These are phyloP conservation scores for Metschnikowia peoriensis DNA, from an alignment of 805 yeast genomes.

Conservation along the genomic window DNA sequence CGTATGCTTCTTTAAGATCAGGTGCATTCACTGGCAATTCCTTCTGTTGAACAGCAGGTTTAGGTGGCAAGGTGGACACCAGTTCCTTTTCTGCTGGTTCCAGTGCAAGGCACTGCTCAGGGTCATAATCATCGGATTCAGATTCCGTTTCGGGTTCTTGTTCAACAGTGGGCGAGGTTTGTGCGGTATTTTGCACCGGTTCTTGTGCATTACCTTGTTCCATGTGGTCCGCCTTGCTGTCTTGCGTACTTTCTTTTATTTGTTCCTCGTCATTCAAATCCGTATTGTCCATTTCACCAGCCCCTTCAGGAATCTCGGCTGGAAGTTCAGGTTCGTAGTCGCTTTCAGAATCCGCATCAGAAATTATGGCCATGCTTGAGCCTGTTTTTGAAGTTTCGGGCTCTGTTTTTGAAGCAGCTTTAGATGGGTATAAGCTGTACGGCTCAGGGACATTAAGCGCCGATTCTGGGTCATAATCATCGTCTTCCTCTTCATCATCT, in stretches of 20 bases:
- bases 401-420: not conserved
- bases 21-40: constrained; percentile 5
- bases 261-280: constrained; percentile 1
- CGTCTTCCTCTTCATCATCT: not conserved
- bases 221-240: constrained; percentile 1
- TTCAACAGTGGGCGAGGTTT: too few relatives aligned
- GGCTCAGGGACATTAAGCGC: not conserved
- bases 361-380: not conserved
- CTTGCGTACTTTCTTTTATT: too few relatives aligned
- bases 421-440: not conserved
- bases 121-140: constrained; percentile 28
- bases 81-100: not conserved
- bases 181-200: not conserved
- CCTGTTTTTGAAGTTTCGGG: not conserved
- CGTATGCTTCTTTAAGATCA: constrained; percentile 32
- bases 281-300: not conserved
- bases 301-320: not conserved
- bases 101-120: constrained; percentile 18
- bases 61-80: constrained; percentile 12
- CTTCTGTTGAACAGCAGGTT: constrained; percentile 13
- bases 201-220: not conserved
- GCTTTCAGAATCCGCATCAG: not conserved
- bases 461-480: not conserved
- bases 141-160: not conserved
- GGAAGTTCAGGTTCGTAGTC: not conserved